Evolutionary conservation across 305 asterid genomes (phyloP), one percentile per base, ranked within the genome.

Genomic region (Fraxinus xanthoxyloides): DNA sequence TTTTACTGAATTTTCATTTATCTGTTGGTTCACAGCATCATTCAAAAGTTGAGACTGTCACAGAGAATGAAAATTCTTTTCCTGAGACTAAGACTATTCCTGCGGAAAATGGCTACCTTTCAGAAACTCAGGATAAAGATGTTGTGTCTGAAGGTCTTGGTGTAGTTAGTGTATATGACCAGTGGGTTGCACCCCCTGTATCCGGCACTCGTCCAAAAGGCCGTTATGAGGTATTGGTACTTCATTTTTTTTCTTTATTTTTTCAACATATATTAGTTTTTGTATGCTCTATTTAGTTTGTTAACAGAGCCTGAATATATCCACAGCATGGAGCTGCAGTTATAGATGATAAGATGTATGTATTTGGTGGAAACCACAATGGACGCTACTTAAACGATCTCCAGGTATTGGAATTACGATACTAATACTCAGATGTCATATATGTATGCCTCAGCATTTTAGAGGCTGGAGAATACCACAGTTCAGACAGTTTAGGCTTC

Each of bases 381-480:
- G 99, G 98, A 75, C 98, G 98, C 69, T 95, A 95, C 87, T 88
- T 95, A 43, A 94, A 90, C 87, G 99, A 95, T 91, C 97, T 94
- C 85, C 99, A 94, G 99, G 99, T 96, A 84, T 87, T 86, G 84
- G 56, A 82, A 77, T 46, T 87, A 28, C 63, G 48, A 70, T 72
- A 36, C 80, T 75, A 59, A 61, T 61, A 23, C 40, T 30, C 79
- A 59, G 77, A 59, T 54, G 77, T 74, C 54, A 30, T 32, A 77
- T 74, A 75, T 80, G 35, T 82, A 79, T 13, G 61, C 15, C 38
- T 65, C 9, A 36, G 75, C 70, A 75, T 67, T 75, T 34, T 65
- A 80, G 78, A 80, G 78, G 79, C 79, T 77, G 48, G 80, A 80
- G 80, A 82, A 76, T 80, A 77, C 77, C 75, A 3, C 75, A 69